Percentiles rank a stretch among this genome's conserved stretches.
These are phyloP conservation scores for Boletus smithii DNA, from an alignment of 1,284 basidiomycete genomes.

Conservation along the genomic window DNA sequence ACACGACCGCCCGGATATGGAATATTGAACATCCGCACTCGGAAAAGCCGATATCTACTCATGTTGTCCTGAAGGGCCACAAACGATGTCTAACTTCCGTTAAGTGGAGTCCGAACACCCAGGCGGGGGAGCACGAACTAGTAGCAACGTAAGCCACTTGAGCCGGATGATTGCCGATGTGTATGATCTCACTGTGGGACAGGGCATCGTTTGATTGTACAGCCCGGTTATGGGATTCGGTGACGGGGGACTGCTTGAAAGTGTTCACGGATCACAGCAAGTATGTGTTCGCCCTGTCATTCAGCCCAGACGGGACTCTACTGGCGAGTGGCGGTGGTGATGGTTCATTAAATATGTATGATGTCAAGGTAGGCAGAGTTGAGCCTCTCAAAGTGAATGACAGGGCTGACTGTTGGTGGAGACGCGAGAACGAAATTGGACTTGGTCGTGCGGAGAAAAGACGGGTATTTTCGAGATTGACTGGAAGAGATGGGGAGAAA, in stretches of 20 bases:
- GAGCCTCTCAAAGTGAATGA: background rate
- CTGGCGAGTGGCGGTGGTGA: conserved; percentile 39
- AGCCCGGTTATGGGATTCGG: conserved; percentile 73
- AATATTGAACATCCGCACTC: conserved; percentile 41
- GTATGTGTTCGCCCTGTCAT: conserved; percentile 64
- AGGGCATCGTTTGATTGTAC: conserved; percentile 77
- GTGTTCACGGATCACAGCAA: conserved; percentile 63
- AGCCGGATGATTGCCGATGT: background rate
- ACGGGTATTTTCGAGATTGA: conserved; percentile 39
- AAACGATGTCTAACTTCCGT: conserved; percentile 63
- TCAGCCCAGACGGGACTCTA: conserved; percentile 57
- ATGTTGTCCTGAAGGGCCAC: conserved; percentile 60
- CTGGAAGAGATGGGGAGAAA: conserved; percentile 35
- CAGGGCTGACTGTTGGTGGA: conserved; percentile 13
- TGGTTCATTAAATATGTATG: conserved; percentile 34
- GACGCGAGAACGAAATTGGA: conserved; percentile 33
- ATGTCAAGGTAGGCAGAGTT: conserved; percentile 30
- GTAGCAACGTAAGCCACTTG: conserved; percentile 61
- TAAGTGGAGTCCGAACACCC: conserved; percentile 63
- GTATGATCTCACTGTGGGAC: conserved; percentile 6
- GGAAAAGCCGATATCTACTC: conserved; percentile 26
- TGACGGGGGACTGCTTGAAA: conserved; percentile 67
- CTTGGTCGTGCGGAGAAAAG: conserved; percentile 35
- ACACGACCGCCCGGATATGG: conserved; percentile 76
- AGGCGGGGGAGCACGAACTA: conserved; percentile 48